phyloP scores from a whole-genome alignment of 345 rosid genomes.

The Triadica sebifera region DNA sequence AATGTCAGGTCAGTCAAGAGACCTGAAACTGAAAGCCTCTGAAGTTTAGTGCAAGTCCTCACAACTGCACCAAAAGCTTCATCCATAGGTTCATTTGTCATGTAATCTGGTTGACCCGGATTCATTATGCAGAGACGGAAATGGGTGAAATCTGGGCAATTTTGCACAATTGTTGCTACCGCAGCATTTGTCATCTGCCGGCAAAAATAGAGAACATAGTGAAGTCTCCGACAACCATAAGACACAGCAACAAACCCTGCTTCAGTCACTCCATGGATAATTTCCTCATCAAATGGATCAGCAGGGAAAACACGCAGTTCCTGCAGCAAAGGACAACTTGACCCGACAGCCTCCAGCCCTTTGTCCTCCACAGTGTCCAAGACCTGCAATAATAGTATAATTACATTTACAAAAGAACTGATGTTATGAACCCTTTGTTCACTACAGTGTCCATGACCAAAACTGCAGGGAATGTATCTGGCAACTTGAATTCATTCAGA shows the following conservation, averaged over 20 bases:
- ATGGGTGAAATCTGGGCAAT: constrained; percentile 70
- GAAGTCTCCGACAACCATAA: constrained; percentile 55
- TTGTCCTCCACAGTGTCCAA: constrained; percentile 64
- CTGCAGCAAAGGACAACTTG: constrained; percentile 54
- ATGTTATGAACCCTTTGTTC: background rate
- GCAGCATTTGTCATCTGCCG: constrained; percentile 73
- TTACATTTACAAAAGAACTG: background rate
- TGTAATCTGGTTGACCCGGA: constrained; percentile 60
- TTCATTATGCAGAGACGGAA: constrained; percentile 76
- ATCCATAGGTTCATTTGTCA: constrained; percentile 61
- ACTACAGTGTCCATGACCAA: background rate
- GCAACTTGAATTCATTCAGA: background rate
- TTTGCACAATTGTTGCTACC: constrained; percentile 54
- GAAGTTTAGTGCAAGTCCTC: constrained; percentile 58
- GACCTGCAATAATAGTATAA: constrained; percentile 40
- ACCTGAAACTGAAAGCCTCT: constrained; percentile 66
- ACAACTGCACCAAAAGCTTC: constrained; percentile 79
- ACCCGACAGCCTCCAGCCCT: constrained; percentile 61
- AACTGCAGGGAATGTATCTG: background rate
- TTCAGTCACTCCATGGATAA: constrained; percentile 54
- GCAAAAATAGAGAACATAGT: constrained; percentile 67
- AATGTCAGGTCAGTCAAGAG: constrained; percentile 59
- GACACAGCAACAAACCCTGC: constrained; percentile 62
- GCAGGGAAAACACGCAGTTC: constrained; percentile 74
- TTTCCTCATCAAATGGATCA: constrained; percentile 57